Base-by-base conservation (phyloP, 2,329 filamentous ascomycete species). In the Talaromyces sp. region DNA sequence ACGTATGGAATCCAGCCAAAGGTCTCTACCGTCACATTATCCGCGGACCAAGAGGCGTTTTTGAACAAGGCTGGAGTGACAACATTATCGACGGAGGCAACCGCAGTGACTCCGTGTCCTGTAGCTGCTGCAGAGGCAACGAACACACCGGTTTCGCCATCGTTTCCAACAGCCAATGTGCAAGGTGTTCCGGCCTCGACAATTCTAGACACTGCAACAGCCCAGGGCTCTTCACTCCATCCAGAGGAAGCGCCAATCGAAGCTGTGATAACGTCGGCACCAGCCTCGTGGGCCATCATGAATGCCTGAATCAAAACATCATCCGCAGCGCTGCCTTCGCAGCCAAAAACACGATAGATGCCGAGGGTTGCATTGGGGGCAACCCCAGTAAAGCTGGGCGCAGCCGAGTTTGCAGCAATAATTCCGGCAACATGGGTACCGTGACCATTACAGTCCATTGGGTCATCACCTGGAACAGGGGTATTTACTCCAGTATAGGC, bases 401-500 rank as follows among this genome's bases (percentile, higher is more conserved):
- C 71, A 68, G 85, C 75, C 78, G 53, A 70, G 69, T 86, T 82
- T 1, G 85, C 85, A 2, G 84, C 86, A 52, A 89, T 81, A 63
- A 85, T 87, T 33, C 87, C 86, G 1, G 85, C 80, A 27, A 86
- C 83, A 70, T 86, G 85, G 0, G 83, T 85, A 32, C 86, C 85
- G 70, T 88, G 85, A 2, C 85, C 85, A 2, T 69, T 72, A 66
- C 84, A 85, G 63, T 81, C 82, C 67, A 83, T 82, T 2, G 85
- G 85, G 64, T 85, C 81, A 2, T 72, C 53, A 64, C 82, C 82
- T 1, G 82, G 81, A 0, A 72, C 63, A 9, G 78, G 78, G 1
- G 68, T 73, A 64, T 77, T 77, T 55, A 63, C 59, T 51, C 72
- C 73, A 22, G 62, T 65, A 28, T 71, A 73, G 58, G 73, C 75